Base-by-base conservation (phyloP, 1,139 yeast species). In the Suhomyces terraborum region DNA sequence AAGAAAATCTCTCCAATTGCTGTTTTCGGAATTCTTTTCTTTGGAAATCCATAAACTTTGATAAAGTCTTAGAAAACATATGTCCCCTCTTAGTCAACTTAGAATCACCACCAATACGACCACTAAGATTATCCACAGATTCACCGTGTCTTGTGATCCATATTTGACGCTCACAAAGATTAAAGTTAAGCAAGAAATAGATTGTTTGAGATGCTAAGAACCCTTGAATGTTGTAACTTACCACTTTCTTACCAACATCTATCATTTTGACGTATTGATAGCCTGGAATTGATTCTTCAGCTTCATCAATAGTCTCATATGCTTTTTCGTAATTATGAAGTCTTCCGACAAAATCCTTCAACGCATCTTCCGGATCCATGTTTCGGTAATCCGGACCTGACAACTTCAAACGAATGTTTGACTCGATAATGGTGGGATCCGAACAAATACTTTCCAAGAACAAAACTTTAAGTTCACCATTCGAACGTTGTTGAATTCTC, bases 101-200 rank as follows among this genome's bases (percentile, higher is more conserved):
- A 1, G 96, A 84, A 59, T 93, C 94, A 17, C 98, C 97, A n/a
- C 98, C 98, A 50, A 93, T 87, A 45, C 80, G 75, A 8, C 98
- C 98, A 39, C 71, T 63, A 22, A 88, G 82, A 59, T 91, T 93
- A 59, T 88, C 96, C 33, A 77, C 77, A 49, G 91, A 81, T 62
- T 93, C 98, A 38, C 98, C 98, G 58, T 91, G 97, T 48, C 98
- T 77, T 1, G 97, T 84, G 49, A 93, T 85, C 95, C 97, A 93
- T 38, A 93, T 89, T 61, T 88, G 96, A 46, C 98, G 78, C 59
- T 88, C 95, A 45, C 88, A 80, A 31, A 93, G 72, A 58, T 93
- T 93, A 75, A 93, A 91, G 61, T 93, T 93, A 50, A 93, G 73
- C 51, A 93, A 67, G 66, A 89, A 93, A 59, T 88, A 91, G 32